Evolutionary conservation across 305 asterid genomes (phyloP), one percentile per base, ranked within the genome.

Genomic region (Plantago lanceolata): DNA sequence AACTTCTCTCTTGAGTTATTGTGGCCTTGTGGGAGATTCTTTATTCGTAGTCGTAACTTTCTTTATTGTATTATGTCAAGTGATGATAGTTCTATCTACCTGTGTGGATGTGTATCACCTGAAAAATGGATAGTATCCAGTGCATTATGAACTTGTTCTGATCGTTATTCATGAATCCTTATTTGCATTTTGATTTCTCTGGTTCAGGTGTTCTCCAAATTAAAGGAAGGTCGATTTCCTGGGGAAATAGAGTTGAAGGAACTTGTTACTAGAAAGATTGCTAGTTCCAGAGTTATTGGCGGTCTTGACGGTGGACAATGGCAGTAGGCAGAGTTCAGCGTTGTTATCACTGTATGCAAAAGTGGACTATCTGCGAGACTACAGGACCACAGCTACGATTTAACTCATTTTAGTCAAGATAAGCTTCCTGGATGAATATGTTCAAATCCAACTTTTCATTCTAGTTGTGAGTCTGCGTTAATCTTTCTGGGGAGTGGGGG

Each of bases 161-260:
- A 57, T 40, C 16, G 56, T 53, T 17, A 24, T 40, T 28, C 18
- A 21, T 73, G 54, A 24, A 24, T 53, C 15, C 53, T 43, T 26
- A 65, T 69, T 65, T 37, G 19, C 65, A 1, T 59, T 55, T 48
- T 78, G 75, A 65, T 69, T 65, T 37, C 15, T 67, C 1, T 57
- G 58, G 52, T 78, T 75, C 84, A 91, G 97, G 87, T 82, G 16
- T 91, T 84, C 78, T 91, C 98, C 17, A 91, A 88, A 63, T 79
- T 88, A 19, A 89, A 77, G 67, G 86, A 79, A 81, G 72, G 75
- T 24, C 83, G 96, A 73, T 87, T 92, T 78, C 97, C 96, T 0
- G 88, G 95, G 31, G 96, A 89, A 78, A 84, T 92, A 52, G 96
- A 92, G 88, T 72, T 92, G 81, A 91, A 86, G 76, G 95, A 88